phyloP scores from a whole-genome alignment of 2,329 filamentous ascomycete genomes.

The Ophiostoma ulmi region DNA sequence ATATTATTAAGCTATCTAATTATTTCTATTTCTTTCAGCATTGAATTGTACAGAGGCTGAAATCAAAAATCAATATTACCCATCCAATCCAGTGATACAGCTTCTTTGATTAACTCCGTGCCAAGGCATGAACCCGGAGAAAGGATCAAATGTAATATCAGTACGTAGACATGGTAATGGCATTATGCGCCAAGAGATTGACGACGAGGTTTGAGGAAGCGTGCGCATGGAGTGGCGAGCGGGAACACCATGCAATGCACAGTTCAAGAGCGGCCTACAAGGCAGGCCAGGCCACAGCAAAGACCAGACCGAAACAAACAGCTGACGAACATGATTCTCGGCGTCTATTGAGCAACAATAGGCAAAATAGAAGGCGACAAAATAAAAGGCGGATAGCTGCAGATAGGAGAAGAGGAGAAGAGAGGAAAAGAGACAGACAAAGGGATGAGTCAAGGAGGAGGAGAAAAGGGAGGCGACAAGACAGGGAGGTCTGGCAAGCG shows the following conservation, averaged over 20 bases:
- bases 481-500: no score
- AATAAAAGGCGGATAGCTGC: background rate
- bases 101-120: background rate
- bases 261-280: background rate
- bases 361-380: no score
- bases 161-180: constrained; percentile 1
- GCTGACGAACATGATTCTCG: constrained; percentile 2
- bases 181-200: constrained; percentile 6
- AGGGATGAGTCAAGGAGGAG: background rate
- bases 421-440: background rate
- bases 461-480: background rate
- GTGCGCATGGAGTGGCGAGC: background rate
- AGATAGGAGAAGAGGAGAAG: no score
- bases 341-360: background rate
- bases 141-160: background rate
- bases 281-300: background rate
- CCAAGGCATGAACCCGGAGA: background rate
- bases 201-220: constrained; percentile 2
- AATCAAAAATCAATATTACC: background rate
- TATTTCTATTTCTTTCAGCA: background rate
- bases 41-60: no score
- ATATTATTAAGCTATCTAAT: background rate
- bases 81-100: background rate
- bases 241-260: background rate
- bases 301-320: constrained; percentile 10